Evolutionary conservation across 257 asterid genomes (phyloP), one percentile per base, ranked within the genome.

Genomic region (Salvia miltiorrhiza): DNA sequence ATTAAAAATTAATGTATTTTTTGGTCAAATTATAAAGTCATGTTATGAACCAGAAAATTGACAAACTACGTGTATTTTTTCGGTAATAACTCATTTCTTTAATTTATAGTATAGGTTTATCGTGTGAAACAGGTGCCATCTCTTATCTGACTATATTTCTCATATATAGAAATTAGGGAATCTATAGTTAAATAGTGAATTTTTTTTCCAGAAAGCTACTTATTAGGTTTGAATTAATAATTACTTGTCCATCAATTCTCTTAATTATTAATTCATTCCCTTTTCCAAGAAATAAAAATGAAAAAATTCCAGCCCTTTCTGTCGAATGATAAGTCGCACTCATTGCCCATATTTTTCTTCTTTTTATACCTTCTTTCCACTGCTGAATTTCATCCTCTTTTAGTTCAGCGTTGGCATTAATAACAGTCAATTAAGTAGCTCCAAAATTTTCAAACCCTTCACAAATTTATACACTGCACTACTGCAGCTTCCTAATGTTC

Each of bases 261-360:
- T 11, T 61, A 60, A n/a, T 73, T 67, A 44, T 73, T n/a, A n/a
- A n/a, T 12, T 59, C 52, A 63, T 49, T 20, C 67, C 77, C 78
- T 82, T 82, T 80, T 75, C 82, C 81, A 70, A 82, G 70, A 63
- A 53, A 43, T 9, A n/a, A 61, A 63, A 67, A 21, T 28, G 48
- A 39, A 70, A 35, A 64, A 35, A 71, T 48, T 14, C 72, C 55
- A 3, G 4, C n/a, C 71, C 79, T 57, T 83, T 72, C 69, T 86
- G 92, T 79, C 89, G 80, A 79, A 74, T 83, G 86, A 81, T 58
- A 72, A 7, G 84, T 83, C 85, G 76, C 81, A 81, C 77, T 86
- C 87, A 73, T 81, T 55, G 73, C 75, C 69, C 54, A 44, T 44
- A n/a, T n/a, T n/a, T 12, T 37, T 2, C 13, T 19, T 19, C 7